phyloP scores from a whole-genome alignment of 257 asterid genomes.

The Fraxinus pennsylvanica region DNA sequence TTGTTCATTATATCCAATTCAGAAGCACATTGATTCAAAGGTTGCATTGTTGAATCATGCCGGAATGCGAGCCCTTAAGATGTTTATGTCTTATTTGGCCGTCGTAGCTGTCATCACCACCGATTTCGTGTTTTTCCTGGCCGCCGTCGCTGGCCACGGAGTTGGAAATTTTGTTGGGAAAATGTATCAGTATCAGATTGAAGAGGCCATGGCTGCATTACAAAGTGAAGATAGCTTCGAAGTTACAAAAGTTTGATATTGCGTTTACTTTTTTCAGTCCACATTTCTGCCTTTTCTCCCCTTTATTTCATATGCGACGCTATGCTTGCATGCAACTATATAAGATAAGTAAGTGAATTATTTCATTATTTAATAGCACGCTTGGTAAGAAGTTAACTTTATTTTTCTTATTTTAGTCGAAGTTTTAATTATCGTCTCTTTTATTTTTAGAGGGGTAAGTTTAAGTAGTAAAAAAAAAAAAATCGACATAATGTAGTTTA shows the following conservation, averaged over 20 bases:
- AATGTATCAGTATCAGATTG: slow-evolving; percentile 18
- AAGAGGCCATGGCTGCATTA: neutral
- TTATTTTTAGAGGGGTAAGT: too few relatives aligned
- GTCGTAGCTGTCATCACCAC: slow-evolving; percentile 25
- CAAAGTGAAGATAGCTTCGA: neutral
- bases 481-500: too few relatives aligned
- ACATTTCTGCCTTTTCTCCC: neutral
- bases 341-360: neutral
- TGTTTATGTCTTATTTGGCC: slow-evolving; percentile 34
- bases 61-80: slow-evolving; percentile 28
- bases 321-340: neutral
- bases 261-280: neutral
- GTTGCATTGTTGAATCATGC: slow-evolving; percentile 6
- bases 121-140: slow-evolving; percentile 31
- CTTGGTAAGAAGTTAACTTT: neutral
- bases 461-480: too few relatives aligned
- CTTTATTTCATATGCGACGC: neutral
- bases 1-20: slow-evolving; percentile 23
- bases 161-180: slow-evolving; percentile 47
- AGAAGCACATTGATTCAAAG: slow-evolving; percentile 5
- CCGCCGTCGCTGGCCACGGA: slow-evolving; percentile 56
- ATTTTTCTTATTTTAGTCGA: too few relatives aligned
- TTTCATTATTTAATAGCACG: too few relatives aligned
- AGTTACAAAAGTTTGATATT: slow-evolving; percentile 9
- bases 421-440: too few relatives aligned